Evolutionary conservation across 2,329 filamentous ascomycete species (phyloP), one percentile per base, ranked within the genome.

Genomic region (Stemphylium vesicarium): DNA sequence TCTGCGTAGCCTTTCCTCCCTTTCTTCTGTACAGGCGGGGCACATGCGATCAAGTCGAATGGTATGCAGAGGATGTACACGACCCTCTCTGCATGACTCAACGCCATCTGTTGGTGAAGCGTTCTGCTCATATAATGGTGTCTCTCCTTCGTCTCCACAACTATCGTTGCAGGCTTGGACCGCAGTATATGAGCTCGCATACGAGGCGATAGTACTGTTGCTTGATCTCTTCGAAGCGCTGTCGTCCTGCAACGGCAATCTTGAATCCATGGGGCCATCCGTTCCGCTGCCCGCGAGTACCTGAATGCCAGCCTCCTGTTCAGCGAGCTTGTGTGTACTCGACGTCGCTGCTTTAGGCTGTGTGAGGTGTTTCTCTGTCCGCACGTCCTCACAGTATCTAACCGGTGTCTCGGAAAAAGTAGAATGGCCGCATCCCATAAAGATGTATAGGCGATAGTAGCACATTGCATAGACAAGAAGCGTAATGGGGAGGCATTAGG

Each of bases 361-460:
- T 4, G 26, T 11, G 26, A 2, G 9, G 26, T 29, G 9, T 29
- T 11, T 11, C 38, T 38, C 36, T 18, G 41, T 37, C 10, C 13
- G 68, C 65, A 45, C 50, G 9, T 52, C 46, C 37, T 64, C 65
- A 59, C 78, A 80, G 49, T 63, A 66, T 31, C 71, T 62, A 29
- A 78, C 53, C 4, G 76, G 76, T 12, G 52, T 61, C 0, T 64
- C 54, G 32, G 73, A 70, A 51, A 72, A 71, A 11, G 64, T 65
- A 13, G 73, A 72, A 62, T 80, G 78, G 16, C 78, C 78, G 65
- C 78, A 80, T 29, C 67, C 71, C 7, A 72, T 55, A 63, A 77
- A 80, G 53, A 80, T 75, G 64, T 70, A 74, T 29, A 77, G 70
- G 35, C 68, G 73, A 61, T 80, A 76, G 59, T 75, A 78, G 66